Evolutionary conservation across 2,329 filamentous ascomycete genomes (phyloP), one percentile per base, ranked within the genome.

Genomic region (Diaporthe nobilis): DNA sequence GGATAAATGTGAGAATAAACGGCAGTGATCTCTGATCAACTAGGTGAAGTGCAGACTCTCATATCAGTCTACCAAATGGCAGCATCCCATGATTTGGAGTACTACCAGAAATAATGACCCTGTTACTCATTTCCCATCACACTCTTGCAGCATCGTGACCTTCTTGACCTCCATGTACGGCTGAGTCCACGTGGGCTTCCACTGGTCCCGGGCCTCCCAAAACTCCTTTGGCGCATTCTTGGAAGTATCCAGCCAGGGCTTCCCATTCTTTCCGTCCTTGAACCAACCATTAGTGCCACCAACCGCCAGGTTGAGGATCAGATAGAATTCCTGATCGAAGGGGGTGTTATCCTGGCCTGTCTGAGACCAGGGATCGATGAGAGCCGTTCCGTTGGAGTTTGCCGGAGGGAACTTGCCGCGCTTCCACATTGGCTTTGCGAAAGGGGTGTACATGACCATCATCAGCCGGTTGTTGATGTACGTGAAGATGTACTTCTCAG

Each of bases 251-350:
- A 95, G 87, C 95, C 95, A 97, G 1, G 95, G 95, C 87, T 97
- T 97, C 44, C 88, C 89, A 57, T 88, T 88, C 79, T 89, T 86
- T 28, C 92, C 91, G 82, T 97, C 94, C 80, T 93, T 86, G 81
- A 97, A 97, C 94, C 94, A 97, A 51, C 94, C 94, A 79, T 95
- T 96, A 31, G 92, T 95, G 68, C 92, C 91, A 42, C 94, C 94
- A 10, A 96, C 94, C 15, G 92, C 94, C 4, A 96, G 87, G 80
- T 94, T 94, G 74, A 96, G 82, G 79, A 95, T 93, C 61, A 96
- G 88, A 80, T 94, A 95, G 81, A 96, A 96, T 22, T 90, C 85
- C 78, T 94, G 88, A 81, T 96, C 94, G 79, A 96, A 96, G 0
- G 94, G 94, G 0, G 94, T 92, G 76, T 92, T 90, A 51, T 88